Evolutionary conservation across 495 filamentous ascomycete genomes (phyloP).

Genomic region (Hypoxylon lienhwacheense): DNA sequence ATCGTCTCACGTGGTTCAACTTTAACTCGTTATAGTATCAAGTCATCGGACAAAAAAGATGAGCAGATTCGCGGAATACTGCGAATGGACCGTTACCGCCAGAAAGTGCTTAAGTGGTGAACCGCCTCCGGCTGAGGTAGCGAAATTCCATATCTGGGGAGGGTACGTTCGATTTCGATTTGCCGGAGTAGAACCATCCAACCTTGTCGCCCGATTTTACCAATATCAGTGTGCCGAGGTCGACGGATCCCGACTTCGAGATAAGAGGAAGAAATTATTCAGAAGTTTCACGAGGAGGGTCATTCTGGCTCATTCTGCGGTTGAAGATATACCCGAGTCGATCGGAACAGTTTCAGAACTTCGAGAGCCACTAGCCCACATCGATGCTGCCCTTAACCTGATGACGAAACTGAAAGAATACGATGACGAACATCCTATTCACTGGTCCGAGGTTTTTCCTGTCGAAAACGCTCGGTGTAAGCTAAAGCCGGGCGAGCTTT

Average conservation of each 20-base stretch:
- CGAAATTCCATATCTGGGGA: slow-evolving; percentile 8
- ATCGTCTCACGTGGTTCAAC: neutral
- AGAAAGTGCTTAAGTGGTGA: slow-evolving; percentile 22
- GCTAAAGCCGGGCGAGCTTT: slow-evolving; percentile 19
- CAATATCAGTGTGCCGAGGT: slow-evolving; percentile 10
- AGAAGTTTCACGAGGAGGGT: slow-evolving; percentile 15
- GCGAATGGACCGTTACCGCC: slow-evolving; percentile 24
- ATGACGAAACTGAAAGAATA: slow-evolving; percentile 20
- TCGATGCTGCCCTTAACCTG: slow-evolving; percentile 18
- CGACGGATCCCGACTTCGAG: slow-evolving; percentile 17
- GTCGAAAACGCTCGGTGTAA: neutral
- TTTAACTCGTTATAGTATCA: neutral
- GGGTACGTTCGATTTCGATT: slow-evolving; percentile 13
- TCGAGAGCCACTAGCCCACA: slow-evolving; percentile 3
- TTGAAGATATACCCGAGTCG: slow-evolving; percentile 2
- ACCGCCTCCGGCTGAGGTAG: slow-evolving; percentile 2
- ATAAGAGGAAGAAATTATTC: slow-evolving; percentile 19
- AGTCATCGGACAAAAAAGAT: neutral
- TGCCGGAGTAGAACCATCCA: slow-evolving; percentile 7
- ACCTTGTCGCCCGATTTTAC: slow-evolving; percentile 22
- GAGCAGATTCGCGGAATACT: slow-evolving; percentile 28
- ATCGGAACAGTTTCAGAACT: slow-evolving; percentile 16
- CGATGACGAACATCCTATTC: slow-evolving; percentile 26
- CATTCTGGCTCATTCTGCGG: slow-evolving; percentile 17
- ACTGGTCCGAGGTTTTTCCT: slow-evolving; percentile 34